phyloP scores from a whole-genome alignment of 192 early-diverging fungal species.

The Chytriomyces confervae region DNA sequence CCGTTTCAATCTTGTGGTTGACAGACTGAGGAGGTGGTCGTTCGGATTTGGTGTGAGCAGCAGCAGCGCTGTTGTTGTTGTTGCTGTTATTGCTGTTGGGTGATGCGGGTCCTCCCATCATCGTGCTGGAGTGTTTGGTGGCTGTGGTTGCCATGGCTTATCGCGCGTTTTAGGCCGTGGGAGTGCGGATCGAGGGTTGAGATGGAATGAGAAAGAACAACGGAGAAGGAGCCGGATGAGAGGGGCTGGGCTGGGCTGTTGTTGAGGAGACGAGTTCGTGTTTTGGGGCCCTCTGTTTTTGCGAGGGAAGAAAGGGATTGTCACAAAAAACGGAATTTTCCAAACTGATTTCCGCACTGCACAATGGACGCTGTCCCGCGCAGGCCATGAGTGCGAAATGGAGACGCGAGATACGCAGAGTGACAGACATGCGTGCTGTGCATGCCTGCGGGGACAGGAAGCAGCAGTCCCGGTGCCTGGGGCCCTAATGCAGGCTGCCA shows the following conservation, averaged over 20 bases:
- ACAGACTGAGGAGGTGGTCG: slow-evolving; percentile 21
- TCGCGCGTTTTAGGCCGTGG: background rate
- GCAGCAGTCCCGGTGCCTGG: no score
- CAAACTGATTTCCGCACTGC: no score
- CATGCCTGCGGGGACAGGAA: no score
- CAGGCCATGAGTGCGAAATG: no score
- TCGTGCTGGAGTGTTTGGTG: background rate
- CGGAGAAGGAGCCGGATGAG: background rate
- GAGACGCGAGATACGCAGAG: no score
- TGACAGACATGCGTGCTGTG: no score
- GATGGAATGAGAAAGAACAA: background rate
- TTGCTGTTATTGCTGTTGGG: background rate
- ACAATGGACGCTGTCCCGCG: no score
- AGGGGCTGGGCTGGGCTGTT: background rate
- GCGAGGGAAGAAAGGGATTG: background rate
- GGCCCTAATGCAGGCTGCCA: no score
- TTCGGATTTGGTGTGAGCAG: background rate
- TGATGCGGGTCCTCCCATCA: no score
- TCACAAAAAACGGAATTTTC: background rate
- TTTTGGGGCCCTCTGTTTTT: no score
- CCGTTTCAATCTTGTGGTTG: slow-evolving; percentile 48
- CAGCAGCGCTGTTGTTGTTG: background rate
- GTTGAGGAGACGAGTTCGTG: no score
- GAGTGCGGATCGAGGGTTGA: background rate
- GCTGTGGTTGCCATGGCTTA: slow-evolving; percentile 12